These are phyloP conservation scores for Chamaenerion angustifolium DNA, from an alignment of 345 rosid species.

Conservation along the genomic window DNA sequence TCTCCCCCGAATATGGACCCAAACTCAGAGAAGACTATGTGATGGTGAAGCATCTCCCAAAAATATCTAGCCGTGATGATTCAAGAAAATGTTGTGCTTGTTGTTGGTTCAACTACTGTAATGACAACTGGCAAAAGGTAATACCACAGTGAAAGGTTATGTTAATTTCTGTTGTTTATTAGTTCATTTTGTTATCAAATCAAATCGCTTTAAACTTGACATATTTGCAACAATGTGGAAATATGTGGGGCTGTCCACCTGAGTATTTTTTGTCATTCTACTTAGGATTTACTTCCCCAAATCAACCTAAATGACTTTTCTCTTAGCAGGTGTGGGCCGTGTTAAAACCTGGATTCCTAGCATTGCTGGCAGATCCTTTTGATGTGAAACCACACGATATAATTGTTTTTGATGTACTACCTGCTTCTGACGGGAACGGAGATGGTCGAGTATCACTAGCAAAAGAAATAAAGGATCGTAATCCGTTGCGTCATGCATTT, in stretches of 20 bases:
- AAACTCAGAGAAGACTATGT: slow-evolving; percentile 91
- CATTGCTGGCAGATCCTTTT: slow-evolving; percentile 76
- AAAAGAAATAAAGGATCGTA: slow-evolving; percentile 71
- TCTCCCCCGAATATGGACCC: slow-evolving; percentile 89
- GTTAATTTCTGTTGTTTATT: background rate
- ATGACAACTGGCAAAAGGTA: slow-evolving; percentile 99
- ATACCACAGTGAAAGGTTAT: slow-evolving; percentile 7
- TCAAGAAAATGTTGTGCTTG: slow-evolving; percentile 60
- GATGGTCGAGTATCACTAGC: slow-evolving; percentile 72
- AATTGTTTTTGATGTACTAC: slow-evolving; percentile 86
- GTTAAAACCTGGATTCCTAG: slow-evolving; percentile 92
- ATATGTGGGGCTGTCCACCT: too few species aligned
- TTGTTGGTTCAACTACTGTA: slow-evolving; percentile 72
- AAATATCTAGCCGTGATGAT: slow-evolving; percentile 43
- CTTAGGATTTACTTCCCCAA: too few species aligned
- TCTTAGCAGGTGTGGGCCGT: slow-evolving; percentile 84
- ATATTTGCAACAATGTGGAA: too few species aligned
- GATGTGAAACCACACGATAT: slow-evolving; percentile 77
- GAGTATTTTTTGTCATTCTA: too few species aligned
- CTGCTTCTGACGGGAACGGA: slow-evolving; percentile 73
- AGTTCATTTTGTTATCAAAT: too few species aligned
- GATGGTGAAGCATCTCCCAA: slow-evolving; percentile 87
- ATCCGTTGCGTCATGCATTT: slow-evolving; percentile 88
- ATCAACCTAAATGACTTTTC: too few species aligned
- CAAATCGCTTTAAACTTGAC: too few species aligned